These are phyloP conservation scores for Adansonia digitata DNA, from an alignment of 345 rosid species.

Conservation along the genomic window DNA sequence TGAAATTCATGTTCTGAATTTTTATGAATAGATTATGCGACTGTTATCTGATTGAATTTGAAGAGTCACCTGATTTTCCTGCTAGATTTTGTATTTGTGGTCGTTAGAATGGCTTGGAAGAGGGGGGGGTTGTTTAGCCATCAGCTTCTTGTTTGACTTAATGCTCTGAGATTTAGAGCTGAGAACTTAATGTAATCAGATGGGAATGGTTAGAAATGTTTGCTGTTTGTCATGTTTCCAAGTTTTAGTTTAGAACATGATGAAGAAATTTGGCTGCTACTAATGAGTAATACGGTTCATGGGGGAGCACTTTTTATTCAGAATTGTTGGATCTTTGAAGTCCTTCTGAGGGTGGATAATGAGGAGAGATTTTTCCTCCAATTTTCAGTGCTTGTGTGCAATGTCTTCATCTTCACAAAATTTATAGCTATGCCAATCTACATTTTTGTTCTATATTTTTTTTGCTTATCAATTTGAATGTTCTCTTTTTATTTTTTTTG, in stretches of 20 bases:
- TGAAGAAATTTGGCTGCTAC: not conserved
- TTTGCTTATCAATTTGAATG: not conserved
- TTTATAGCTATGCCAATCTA: not conserved
- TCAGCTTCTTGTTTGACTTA: not conserved
- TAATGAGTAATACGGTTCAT: not conserved
- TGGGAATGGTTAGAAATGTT: not conserved
- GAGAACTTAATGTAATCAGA: not conserved
- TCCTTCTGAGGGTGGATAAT: not conserved
- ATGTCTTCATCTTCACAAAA: not conserved
- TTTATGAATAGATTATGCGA: not conserved
- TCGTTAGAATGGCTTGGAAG: not conserved
- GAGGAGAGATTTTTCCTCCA: not conserved
- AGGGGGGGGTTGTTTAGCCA: not conserved
- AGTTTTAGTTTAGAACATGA: not conserved
- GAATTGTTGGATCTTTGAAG: not conserved
- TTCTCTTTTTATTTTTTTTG: not conserved
- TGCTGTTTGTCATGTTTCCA: not conserved
- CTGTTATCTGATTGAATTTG: not conserved
- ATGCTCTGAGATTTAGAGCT: constrained; percentile 1
- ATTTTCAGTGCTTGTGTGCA: not conserved
- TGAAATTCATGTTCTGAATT: not conserved
- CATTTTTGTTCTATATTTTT: not conserved
- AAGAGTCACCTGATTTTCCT: not conserved
- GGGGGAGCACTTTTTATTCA: not conserved
- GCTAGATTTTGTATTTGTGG: not conserved